Evolutionary conservation across 2,329 filamentous ascomycete species (phyloP), one percentile per base, ranked within the genome.

Genomic region (Claviceps sorghi): DNA sequence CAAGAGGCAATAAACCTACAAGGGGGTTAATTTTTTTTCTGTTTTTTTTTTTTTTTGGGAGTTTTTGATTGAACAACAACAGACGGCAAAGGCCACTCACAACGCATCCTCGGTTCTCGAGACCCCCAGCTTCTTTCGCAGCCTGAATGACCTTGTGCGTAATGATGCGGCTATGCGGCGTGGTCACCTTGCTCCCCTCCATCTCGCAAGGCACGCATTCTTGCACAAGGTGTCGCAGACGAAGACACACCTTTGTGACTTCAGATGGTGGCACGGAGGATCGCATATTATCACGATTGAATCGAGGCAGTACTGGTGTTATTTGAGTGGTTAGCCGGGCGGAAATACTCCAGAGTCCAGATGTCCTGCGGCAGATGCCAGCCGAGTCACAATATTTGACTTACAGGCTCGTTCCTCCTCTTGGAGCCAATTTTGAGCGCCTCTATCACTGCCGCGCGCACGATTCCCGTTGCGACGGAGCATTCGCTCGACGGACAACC

Each of bases 171-270:
- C 88, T 94, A 68, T 97, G 89, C 2, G 91, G 81, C 49, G 76
- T 77, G 4, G 86, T 93, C 63, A 98, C 75, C 52, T 79, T 73
- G 5, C 75, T 75, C 63, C 87, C 81, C 53, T 93, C 84, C 41
- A 98, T 76, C 67, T 98, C 93, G 71, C 88, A 96, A 1, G 91
- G 87, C 29, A 98, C 80, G 52, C 89, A 84, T 65, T 89, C 80
- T 68, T 95, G 89, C 61, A 98, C 82, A 59, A 95, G 82, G 64
- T 94, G 88, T 61, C 91, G 94, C 57, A 98, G 75, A 53, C 89
- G 87, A 17, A 98, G 78, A 29, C 90, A 91, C 52, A 94, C 77
- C 65, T 90, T 90, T 55, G 91, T 96, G 56, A 96, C 90, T 61
- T 93, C 84, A 54, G 78, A 74, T 13, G 90, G 75, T 1, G 87